Evolutionary conservation across 306 rosid species (phyloP), one percentile per base, ranked within the genome.

Genomic region (Inga laurina): DNA sequence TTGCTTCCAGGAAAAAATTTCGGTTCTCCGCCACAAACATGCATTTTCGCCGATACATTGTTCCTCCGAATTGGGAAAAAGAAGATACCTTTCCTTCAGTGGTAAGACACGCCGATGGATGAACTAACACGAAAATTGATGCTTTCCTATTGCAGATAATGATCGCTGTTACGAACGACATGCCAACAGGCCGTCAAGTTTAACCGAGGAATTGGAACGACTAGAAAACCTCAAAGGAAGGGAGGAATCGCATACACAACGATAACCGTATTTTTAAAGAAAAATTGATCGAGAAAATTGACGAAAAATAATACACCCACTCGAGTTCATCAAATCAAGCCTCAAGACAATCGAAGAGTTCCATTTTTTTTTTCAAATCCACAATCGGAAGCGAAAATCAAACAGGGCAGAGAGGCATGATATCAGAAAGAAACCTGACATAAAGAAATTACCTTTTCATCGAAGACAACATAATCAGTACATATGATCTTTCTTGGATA

Each of bases 361-460:
- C 6, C 39, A 4, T 37, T 4, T 37, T 4, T 37, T 37, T 4
- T 37, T 37, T 3, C 69, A 85, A 81, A 81, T 39, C 21, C 35
- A 76, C 57, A 45, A 35, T 62, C 45, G 39, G 61, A 27, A 65
- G 48, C 34, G 21, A 74, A 12, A 79, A 62, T 44, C 43, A 30
- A 83, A 77, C 65, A n/a, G 54, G 84, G 87, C 35, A 54, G 34
- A 75, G 45, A 64, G 43, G 44, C 15, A 45, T 69, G 18, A 79
- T 56, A 13, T 85, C 72, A 43, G 7, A 27, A 39, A 45, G 74
- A 11, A 34, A 94, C 98, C 95, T 83, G 65, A 57, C n/a, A n/a
- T n/a, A n/a, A n/a, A n/a, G n/a, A n/a, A n/a, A n/a, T n/a, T n/a
- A n/a, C n/a, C n/a, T n/a, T n/a, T n/a, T n/a, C n/a, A n/a, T n/a